Percentiles rank a stretch among this genome's conserved stretches.
These are phyloP conservation scores for Kwoniella dendrophila DNA, from an alignment of 768 basidiomycete genomes.

Conservation along the genomic window DNA sequence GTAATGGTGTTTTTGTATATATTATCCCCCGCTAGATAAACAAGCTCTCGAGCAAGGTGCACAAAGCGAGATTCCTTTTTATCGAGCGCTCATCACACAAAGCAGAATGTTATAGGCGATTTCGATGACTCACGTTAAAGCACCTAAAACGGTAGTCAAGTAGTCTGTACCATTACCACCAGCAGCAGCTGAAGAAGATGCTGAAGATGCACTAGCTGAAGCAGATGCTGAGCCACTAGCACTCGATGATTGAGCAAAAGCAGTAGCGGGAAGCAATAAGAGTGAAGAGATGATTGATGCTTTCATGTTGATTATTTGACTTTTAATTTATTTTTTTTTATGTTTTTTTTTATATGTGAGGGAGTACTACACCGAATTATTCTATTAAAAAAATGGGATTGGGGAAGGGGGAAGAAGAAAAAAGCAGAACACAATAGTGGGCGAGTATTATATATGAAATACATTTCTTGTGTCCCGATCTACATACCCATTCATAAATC, in stretches of 20 bases:
- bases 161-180: slow-evolving; percentile 21
- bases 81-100: too few relatives aligned
- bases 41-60: not conserved
- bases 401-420: too few relatives aligned
- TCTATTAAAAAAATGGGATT: too few relatives aligned
- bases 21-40: not conserved
- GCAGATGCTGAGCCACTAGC: slow-evolving; percentile 1
- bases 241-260: slow-evolving; percentile 45
- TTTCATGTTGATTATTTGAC: too few relatives aligned
- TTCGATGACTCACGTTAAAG: slow-evolving; percentile 41
- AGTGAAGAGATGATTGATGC: too few relatives aligned
- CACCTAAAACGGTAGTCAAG: slow-evolving; percentile 37
- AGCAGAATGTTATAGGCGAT: not conserved
- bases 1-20: not conserved
- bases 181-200: slow-evolving; percentile 15
- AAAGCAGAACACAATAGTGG: too few relatives aligned
- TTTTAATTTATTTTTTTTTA: too few relatives aligned
- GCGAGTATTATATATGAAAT: too few relatives aligned
- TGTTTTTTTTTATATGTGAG: too few relatives aligned
- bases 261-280: slow-evolving; percentile 50
- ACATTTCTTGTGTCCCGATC: too few relatives aligned
- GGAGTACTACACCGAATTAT: too few relatives aligned
- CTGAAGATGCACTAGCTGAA: slow-evolving; percentile 16
- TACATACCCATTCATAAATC: too few relatives aligned
- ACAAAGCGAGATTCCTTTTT: not conserved